phyloP scores from a whole-genome alignment of 139 green algal species.

The Chlorella sp. region DNA sequence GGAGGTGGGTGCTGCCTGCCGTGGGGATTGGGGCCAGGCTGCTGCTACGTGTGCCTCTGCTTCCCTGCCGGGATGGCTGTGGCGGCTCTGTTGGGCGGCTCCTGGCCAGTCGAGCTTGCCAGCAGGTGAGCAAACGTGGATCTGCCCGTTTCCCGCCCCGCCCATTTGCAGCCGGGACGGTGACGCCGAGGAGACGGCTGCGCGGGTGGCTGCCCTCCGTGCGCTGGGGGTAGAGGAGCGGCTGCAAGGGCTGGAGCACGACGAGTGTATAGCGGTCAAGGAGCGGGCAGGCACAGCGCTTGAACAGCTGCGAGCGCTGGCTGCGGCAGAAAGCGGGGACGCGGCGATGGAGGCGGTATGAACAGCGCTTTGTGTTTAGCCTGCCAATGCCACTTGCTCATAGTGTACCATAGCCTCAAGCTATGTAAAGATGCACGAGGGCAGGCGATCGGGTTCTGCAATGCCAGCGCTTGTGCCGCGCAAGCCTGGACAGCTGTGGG shows the following conservation, averaged over 20 bases:
- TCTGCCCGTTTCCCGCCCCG: background rate
- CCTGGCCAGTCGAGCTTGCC: background rate
- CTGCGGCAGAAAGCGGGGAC: background rate
- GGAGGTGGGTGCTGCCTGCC: conserved; percentile 1
- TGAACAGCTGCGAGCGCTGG: conserved; percentile 4
- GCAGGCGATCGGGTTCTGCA: background rate
- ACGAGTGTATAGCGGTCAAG: conserved; percentile 22
- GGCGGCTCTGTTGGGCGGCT: background rate
- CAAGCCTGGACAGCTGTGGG: too few relatives aligned
- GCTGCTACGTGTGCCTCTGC: background rate
- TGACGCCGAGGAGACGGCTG: background rate
- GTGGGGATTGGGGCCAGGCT: background rate
- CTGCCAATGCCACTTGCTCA: background rate
- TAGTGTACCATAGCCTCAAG: background rate
- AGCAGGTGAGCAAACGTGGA: background rate
- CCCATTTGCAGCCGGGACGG: conserved; percentile 5
- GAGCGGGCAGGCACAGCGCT: conserved; percentile 28
- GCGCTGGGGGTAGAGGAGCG: conserved; percentile 13
- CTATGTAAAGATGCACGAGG: background rate
- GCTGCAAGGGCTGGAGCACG: conserved; percentile 19
- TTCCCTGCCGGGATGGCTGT: background rate
- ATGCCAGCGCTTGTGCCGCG: too few relatives aligned
- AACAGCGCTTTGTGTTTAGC: background rate
- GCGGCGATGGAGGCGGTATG: background rate
- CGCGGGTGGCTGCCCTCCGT: conserved; percentile 3